Base-by-base conservation (phyloP, 2,329 filamentous ascomycete genomes). In the Curvularia sp. region DNA sequence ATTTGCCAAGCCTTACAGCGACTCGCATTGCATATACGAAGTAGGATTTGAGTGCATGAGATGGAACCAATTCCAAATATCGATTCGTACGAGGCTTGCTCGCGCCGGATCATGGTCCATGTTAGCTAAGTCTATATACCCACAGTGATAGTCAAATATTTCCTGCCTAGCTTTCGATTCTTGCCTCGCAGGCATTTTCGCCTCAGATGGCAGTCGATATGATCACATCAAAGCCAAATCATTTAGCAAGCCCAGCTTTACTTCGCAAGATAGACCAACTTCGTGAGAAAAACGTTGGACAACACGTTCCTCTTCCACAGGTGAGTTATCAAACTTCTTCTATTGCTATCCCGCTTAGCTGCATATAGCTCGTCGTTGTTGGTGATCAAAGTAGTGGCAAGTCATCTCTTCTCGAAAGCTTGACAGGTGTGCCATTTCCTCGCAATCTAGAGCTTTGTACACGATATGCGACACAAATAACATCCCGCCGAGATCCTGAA, bases 401-500 rank as follows among this genome's bases (percentile, higher is more conserved):
- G 67, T 73, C 59, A 20, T 79, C 67, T 12, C 56, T 73, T 18
- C 57, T 77, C 26, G 63, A 79, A 65, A 58, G 69, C 48, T 8
- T 78, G 44, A 78, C 76, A 2, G 64, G 68, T 1, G 57, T 80
- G 1, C 73, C 73, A 1, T 79, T 81, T 55, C 80, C 79, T 30
- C 73, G 73, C 4, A 69, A 73, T 24, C 68, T 64, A 35, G 81
- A 74, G 22, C 55, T 85, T 0, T 88, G 85, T 65, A 88, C 86
- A 0, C 79, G 83, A 1, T 88, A 87, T 61, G 82, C 86, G 0
- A 88, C 85, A 0, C 84, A 88, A 65, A 75, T 88, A 3, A 78
- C 84, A 26, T 76, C 87, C 12, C 79, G 83, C 4, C 79, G 80
- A 5, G 74, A 74, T 1, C 41, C 64, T 0, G 58, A 72, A 8